Evolutionary conservation across 441 rosid genomes (phyloP), one percentile per base, ranked within the genome.

Genomic region (Rhodomyrtus psidioides): DNA sequence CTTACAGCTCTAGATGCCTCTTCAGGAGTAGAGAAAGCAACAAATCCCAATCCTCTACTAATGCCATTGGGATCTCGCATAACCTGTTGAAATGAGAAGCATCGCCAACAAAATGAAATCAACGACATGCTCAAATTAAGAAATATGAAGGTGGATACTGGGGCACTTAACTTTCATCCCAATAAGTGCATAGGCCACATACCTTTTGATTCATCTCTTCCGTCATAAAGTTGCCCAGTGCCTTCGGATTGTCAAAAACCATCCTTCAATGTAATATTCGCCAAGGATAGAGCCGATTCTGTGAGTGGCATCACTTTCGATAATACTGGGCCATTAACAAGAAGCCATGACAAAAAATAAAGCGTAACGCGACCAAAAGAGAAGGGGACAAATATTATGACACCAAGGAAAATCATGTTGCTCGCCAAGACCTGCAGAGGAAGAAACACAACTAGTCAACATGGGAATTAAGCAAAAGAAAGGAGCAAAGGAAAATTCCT

Each of bases 391-490:
- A 97, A 94, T 91, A 97, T 92, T 74, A 97, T 95, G 85, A 95
- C 98, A 27, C 98, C 98, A 49, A 97, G 99, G 96, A 97, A 97
- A 91, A 97, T 97, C 97, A 96, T 95, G 89, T 96, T 97, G 95
- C 99, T 97, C 1, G 98, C 98, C 56, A 97, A 91, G 88, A 97
- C 99, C 99, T 97, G 97, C 88, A 91, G 83, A 86, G 39, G 23
- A 88, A 86, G 59, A 88, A 86, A 87, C 74, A 70, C 83, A 26
- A 83, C 4, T 2, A 82, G 74, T 85, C 49, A 81, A 21, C 55
- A 55, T 23, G 57, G 59, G 54, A 81, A 44, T 17, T 39, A 19
- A 58, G 57, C 24, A 55, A 30, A 34, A 82, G 34, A 53, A 7
- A 9, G 30, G 55, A 42, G 55, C 39, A 57, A 26, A 58, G 26